These are phyloP conservation scores for maize (Zea mays) DNA, from an alignment of 176 grass and related monocot species.

Conservation along the genomic window DNA sequence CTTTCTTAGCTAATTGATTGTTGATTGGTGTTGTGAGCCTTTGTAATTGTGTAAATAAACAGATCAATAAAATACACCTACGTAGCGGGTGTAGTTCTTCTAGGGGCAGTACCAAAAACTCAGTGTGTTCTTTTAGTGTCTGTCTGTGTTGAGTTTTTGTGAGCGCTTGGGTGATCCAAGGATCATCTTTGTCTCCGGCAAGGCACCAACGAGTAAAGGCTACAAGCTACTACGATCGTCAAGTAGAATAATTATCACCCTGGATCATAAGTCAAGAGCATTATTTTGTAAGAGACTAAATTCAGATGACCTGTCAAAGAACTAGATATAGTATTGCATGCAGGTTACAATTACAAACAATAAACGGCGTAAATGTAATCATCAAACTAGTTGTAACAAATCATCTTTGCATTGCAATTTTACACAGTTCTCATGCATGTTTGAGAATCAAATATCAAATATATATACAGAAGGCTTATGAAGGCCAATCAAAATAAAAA, in stretches of 20 bases:
- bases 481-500: slow-evolving; percentile 20
- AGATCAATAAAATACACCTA: too few relatives aligned
- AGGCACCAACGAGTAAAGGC: too few relatives aligned
- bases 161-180: too few relatives aligned
- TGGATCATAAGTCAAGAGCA: slow-evolving; percentile 12
- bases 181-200: too few relatives aligned
- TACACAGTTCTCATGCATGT: background rate
- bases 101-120: too few relatives aligned
- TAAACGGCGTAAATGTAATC: background rate
- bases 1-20: too few relatives aligned
- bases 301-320: background rate
- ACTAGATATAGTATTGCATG: background rate
- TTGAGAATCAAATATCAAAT: background rate
- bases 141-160: too few relatives aligned
- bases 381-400: background rate
- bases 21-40: too few relatives aligned
- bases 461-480: background rate
- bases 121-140: too few relatives aligned
- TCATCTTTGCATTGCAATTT: background rate
- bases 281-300: slow-evolving; percentile 12
- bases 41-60: too few relatives aligned
- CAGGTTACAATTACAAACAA: slow-evolving; percentile 3
- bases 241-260: background rate
- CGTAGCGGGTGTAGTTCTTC: too few relatives aligned
- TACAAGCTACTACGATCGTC: background rate